phyloP scores from a whole-genome alignment of 352 stramenopile genomes.

The Globisporangium rhizosaccharum region DNA sequence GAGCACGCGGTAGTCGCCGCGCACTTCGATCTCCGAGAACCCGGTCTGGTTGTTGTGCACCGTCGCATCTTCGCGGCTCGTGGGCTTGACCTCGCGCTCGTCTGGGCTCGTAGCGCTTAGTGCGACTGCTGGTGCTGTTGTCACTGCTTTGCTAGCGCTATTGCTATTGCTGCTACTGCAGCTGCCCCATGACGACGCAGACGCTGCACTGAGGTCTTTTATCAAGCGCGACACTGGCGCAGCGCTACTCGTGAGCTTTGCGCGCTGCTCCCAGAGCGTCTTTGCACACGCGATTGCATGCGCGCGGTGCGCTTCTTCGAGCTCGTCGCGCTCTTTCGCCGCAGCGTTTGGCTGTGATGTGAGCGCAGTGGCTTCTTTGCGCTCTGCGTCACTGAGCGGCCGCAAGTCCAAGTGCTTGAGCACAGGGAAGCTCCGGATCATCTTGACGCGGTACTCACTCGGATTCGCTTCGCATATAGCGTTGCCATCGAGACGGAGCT shows the following conservation, averaged over 20 bases:
- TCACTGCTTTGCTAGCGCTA: conserved; percentile 3
- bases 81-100: conserved; percentile 32
- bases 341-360: conserved; percentile 22
- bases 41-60: conserved; percentile 48
- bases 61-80: conserved; percentile 37
- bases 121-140: background rate
- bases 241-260: background rate
- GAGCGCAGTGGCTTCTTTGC: conserved; percentile 38
- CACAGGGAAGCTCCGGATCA: conserved; percentile 67
- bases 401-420: conserved; percentile 86
- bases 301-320: conserved; percentile 34
- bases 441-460: conserved; percentile 52
- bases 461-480: conserved; percentile 39
- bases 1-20: conserved; percentile 59
- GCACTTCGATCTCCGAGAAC: conserved; percentile 70
- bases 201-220: conserved; percentile 2
- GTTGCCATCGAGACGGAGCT: conserved; percentile 88
- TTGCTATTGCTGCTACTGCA: conserved; percentile 8
- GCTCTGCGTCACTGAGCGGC: conserved; percentile 68
- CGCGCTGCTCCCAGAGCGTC: conserved; percentile 33
- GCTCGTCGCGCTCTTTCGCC: conserved; percentile 42
- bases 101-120: conserved; percentile 11
- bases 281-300: conserved; percentile 45
- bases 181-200: conserved; percentile 5
- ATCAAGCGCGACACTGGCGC: background rate